These are phyloP conservation scores for Prunus davidiana DNA, from an alignment of 306 rosid species.

Conservation along the genomic window DNA sequence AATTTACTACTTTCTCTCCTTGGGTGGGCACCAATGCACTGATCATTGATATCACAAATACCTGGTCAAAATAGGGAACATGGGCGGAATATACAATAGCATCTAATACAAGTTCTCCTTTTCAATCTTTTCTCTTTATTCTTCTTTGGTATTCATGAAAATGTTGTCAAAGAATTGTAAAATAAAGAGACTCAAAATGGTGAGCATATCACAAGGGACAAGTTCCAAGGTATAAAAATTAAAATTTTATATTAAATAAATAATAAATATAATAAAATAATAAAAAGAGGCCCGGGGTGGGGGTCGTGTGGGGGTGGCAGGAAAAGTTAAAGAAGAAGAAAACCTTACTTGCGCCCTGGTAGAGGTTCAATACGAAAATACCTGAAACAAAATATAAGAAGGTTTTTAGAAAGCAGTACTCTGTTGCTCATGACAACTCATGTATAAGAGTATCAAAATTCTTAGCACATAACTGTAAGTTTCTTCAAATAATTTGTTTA, in stretches of 20 bases:
- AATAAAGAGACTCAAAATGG: conserved; percentile 8
- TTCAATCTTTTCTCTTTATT: not conserved
- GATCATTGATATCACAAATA: conserved; percentile 35
- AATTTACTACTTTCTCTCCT: conserved; percentile 82
- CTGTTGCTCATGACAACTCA: not conserved
- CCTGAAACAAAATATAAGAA: conserved; percentile 44
- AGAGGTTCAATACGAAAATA: conserved; percentile 82
- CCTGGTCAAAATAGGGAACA: conserved; percentile 29
- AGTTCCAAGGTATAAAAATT: not conserved
- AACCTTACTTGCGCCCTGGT: conserved; percentile 89
- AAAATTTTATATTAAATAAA: not conserved
- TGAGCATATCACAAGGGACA: conserved; percentile 4
- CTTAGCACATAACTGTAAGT: not conserved
- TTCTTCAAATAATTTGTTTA: not conserved
- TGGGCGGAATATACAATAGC: conserved; percentile 12
- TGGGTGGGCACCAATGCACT: conserved; percentile 84
- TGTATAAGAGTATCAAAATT: not conserved
- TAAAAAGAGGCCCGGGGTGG: no score
- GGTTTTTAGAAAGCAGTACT: not conserved
- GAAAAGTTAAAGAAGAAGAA: conserved; percentile 13
- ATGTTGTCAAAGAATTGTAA: conserved; percentile 1
- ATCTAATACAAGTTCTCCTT: conserved; percentile 7
- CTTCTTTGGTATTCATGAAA: not conserved
- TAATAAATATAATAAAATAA: not conserved
- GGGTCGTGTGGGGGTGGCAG: not conserved